Base-by-base conservation (phyloP, 2,329 filamentous ascomycete genomes). In the Ceratocystiopsis sp. region DNA sequence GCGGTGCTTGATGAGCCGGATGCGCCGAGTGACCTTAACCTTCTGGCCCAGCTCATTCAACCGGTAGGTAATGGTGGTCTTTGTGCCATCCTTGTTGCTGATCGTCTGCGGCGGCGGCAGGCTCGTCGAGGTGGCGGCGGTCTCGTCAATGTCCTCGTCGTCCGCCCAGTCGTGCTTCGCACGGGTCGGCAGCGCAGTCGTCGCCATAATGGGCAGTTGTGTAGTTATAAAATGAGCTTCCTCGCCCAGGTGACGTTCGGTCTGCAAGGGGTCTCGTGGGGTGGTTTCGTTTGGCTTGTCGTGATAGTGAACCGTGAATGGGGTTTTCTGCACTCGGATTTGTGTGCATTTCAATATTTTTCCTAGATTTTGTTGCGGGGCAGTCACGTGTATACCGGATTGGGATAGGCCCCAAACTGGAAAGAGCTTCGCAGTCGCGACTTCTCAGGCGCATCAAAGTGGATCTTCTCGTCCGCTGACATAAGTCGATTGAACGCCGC, bases 11-110 rank as follows among this genome's bases (percentile, higher is more conserved):
- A 83, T 93, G 57, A 85, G 84, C 60, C 87, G 85, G 67, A 96
- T 89, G 55, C 87, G 84, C 61, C 91, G 87, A 48, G 87, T 96
- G 50, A 86, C 91, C 74, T 96, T 96, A 59, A 96, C 83, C 65
- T 93, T 93, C 63, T 93, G 87, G 64, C 84, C 84, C 50, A 89
- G 75, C 53, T 98, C 91, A 68, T 94, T 89, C 68, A 85, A 78
- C 56, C 78, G 75, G 69, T 84, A 93, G 50, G 83, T 84, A 58
- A 94, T 80, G 54, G 91, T 82, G 39, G 93, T 98, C 68, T 95
- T 94, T 56, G 85, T 94, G 60, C 93, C 91, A 63, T 98, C 91
- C 68, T 95, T 94, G 77, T 98, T 96, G 61, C 80, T 81, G 61
- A 85, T 89, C 54, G 89, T 83, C 67, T 91, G 81, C 53, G 84